These are phyloP conservation scores for Salix brachista DNA, from an alignment of 345 rosid genomes.

Conservation along the genomic window DNA sequence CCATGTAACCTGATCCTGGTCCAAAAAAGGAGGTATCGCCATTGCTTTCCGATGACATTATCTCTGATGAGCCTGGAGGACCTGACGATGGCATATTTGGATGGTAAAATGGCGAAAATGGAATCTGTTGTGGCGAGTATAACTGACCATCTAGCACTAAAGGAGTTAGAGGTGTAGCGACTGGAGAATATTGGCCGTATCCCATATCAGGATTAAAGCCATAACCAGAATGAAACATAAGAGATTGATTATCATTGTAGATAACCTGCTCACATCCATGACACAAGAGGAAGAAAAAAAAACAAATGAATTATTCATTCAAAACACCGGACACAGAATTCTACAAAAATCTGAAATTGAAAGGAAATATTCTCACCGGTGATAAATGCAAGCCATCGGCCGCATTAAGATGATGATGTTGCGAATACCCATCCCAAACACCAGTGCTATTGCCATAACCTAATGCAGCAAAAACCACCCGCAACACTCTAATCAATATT, in stretches of 20 bases:
- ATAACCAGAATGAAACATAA: constrained; percentile 49
- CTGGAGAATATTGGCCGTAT: constrained; percentile 49
- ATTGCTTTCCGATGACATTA: constrained; percentile 38
- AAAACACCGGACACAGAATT: background rate
- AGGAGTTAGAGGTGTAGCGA: constrained; percentile 45
- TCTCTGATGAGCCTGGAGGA: constrained; percentile 40
- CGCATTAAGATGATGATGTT: constrained; percentile 38
- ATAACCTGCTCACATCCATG: constrained; percentile 38
- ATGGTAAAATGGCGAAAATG: constrained; percentile 43
- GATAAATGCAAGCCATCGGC: constrained; percentile 54
- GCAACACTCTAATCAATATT: background rate
- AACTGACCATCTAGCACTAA: constrained; percentile 53
- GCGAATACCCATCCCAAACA: constrained; percentile 50
- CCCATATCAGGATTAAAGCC: constrained; percentile 49
- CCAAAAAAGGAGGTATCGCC: constrained; percentile 38
- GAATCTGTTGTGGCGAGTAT: constrained; percentile 48
- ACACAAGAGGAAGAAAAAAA: background rate
- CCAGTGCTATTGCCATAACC: constrained; percentile 41
- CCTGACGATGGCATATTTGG: constrained; percentile 43
- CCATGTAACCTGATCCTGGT: constrained; percentile 47
- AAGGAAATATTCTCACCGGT: constrained; percentile 35
- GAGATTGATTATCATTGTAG: constrained; percentile 50
- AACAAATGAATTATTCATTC: background rate
- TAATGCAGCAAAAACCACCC: constrained; percentile 21
- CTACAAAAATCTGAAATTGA: too few species aligned